These are phyloP conservation scores for Dictyostelium gargantuum DNA, from an alignment of 208 protist genomes.

Conservation along the genomic window DNA sequence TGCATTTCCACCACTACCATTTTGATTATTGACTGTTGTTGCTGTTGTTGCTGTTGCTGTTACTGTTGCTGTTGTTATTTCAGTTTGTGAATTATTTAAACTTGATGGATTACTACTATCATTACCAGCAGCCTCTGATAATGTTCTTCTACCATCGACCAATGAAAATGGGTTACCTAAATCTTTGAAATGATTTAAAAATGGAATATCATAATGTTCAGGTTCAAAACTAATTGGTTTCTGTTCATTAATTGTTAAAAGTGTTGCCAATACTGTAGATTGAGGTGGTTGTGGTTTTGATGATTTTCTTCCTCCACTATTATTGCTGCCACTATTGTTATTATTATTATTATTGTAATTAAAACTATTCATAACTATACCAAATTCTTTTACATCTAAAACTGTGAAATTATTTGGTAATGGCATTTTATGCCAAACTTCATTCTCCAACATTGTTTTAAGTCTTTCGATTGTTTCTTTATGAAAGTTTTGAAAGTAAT, in stretches of 20 bases:
- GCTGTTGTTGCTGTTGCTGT: neutral
- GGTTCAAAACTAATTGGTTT: neutral
- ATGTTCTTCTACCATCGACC: neutral
- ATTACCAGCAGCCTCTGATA: conserved; percentile 5
- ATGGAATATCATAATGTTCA: neutral
- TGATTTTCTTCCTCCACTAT: neutral
- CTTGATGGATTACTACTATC: neutral
- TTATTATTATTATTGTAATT: neutral
- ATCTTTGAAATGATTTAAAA: conserved; percentile 29
- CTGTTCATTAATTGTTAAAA: neutral
- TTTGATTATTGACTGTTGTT: neutral
- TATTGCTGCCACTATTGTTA: neutral
- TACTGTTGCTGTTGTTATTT: neutral
- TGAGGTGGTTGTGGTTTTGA: neutral
- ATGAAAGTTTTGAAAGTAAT: conserved; percentile 64
- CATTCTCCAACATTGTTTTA: conserved; percentile 66
- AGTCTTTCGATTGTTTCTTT: conserved; percentile 40
- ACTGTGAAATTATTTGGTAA: conserved; percentile 43
- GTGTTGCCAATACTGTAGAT: neutral
- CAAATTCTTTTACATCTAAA: conserved; percentile 53
- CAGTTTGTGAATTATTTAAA: neutral
- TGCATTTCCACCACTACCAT: no score
- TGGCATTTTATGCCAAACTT: conserved; percentile 63
- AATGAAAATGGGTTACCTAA: conserved; percentile 40
- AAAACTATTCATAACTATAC: conserved; percentile 16